Evolutionary conservation across 345 rosid genomes (phyloP), one percentile per base, ranked within the genome.

Genomic region (Boechera stricta): DNA sequence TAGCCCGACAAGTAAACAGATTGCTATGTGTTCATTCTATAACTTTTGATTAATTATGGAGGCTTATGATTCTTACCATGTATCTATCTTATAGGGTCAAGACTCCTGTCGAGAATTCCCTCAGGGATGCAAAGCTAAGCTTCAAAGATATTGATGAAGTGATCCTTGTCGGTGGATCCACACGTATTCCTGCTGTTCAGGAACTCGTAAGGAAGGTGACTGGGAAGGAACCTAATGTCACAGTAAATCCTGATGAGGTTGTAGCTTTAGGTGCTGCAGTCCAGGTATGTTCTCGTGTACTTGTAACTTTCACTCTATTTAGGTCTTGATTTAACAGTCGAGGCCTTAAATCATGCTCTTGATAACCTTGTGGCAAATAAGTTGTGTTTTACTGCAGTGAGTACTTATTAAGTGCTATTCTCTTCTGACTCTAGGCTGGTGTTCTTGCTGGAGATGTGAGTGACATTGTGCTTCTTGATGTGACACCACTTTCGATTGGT

Each of bases 191-290:
- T 39, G 97, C 99, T 71, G 98, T 95, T 35, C 98, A 92, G 81
- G 94, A 86, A 79, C 90, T 95, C 24, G 98, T 92, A 35, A 92
- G 86, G 87, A 91, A 89, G 86, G 26, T 92, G 82, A 95, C 96
- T 3, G 94, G 97, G 56, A 95, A 90, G 80, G 98, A 91, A 15
- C 99, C 99, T 10, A 95, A 95, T 78, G 97, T 95, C 74, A 88
- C 98, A 0, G 99, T 95, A 16, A 95, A 95, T 69, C 99, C 99
- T 2, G 99, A 95, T 70, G 99, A 95, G 79, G 99, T 95, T 75
- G 99, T 95, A 65, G 99, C 99, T 55, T 78, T 95, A 3, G 99
- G 99, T 31, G 99, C 99, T 82, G 98, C 99, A 16, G 99, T 95
- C 47, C 99, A 95, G 98, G 99, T 94, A 15, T 51, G 77, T 42